Conservation (phyloP, 192 early-diverging fungal species). For the Jimgerdemannia flammicorona region DNA sequence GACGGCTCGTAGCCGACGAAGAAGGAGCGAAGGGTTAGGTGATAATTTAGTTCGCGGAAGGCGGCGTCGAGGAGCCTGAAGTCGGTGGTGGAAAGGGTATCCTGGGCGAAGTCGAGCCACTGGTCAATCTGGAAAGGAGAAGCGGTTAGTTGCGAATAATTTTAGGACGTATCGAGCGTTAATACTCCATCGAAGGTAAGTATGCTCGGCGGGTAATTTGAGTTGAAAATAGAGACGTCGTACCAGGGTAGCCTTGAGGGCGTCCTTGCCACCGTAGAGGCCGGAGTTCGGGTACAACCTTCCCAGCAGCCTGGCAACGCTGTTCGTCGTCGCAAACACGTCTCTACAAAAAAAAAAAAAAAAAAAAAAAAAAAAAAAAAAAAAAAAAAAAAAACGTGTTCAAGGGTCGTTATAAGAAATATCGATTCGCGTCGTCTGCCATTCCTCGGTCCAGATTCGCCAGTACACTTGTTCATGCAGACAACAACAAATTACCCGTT, state of each 20-base stretch:
- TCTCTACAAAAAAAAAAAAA: too few species aligned
- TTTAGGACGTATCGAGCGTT: slow-evolving; percentile 9
- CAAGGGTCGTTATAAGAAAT: background rate
- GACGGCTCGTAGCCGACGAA: slow-evolving; percentile 74
- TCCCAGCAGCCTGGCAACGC: slow-evolving; percentile 24
- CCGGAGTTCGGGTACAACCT: slow-evolving; percentile 18
- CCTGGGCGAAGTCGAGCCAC: slow-evolving; percentile 71
- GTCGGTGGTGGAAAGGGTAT: slow-evolving; percentile 53
- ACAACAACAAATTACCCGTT: slow-evolving; percentile 16
- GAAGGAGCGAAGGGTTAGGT: slow-evolving; percentile 79
- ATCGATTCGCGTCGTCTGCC: background rate
- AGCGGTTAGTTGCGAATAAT: slow-evolving; percentile 5
- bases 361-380: too few species aligned
- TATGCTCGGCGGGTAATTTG: background rate
- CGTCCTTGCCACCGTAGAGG: slow-evolving; percentile 27
- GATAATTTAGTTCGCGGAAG: slow-evolving; percentile 73
- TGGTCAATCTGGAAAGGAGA: slow-evolving; percentile 45
- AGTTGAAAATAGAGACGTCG: too few species aligned
- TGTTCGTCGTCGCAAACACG: slow-evolving; percentile 22
- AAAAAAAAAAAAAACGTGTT: background rate
- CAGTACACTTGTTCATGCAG: background rate
- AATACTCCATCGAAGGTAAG: background rate
- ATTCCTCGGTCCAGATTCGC: background rate
- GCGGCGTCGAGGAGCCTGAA: slow-evolving; percentile 69
- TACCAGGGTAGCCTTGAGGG: slow-evolving; percentile 41